phyloP scores from a whole-genome alignment of 208 protist genomes.

The Trypanosoma scelopori region DNA sequence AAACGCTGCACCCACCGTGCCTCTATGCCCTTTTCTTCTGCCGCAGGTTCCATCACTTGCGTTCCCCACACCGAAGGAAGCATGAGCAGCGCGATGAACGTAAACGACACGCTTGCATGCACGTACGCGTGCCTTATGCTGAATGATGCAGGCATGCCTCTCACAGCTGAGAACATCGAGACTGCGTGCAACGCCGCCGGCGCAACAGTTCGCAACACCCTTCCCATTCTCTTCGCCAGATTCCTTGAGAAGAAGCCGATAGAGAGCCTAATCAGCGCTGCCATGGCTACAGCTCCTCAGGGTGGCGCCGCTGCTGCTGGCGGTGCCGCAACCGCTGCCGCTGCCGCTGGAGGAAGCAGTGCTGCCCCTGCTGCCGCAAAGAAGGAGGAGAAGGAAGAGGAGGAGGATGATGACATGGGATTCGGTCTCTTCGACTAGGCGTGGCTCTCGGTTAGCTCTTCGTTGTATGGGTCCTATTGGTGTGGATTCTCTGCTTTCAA shows the following conservation, averaged over 20 bases:
- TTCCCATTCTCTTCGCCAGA: constrained; percentile 81
- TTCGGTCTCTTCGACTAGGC: constrained; percentile 38
- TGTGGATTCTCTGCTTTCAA: constrained; percentile 8
- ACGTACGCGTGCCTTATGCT: constrained; percentile 84
- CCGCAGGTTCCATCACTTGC: constrained; percentile 1
- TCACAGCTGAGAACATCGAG: constrained; percentile 76
- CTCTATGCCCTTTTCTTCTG: constrained; percentile 9
- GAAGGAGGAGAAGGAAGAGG: constrained; percentile 42
- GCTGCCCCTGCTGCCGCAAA: constrained; percentile 36
- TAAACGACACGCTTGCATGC: constrained; percentile 76
- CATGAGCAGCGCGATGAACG: constrained; percentile 51
- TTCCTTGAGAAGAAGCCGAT: constrained; percentile 85
- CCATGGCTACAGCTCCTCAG: constrained; percentile 42
- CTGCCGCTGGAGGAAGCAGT: constrained; percentile 31
- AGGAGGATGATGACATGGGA: constrained; percentile 80
- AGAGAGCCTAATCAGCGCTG: constrained; percentile 60
- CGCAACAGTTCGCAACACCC: constrained; percentile 62
- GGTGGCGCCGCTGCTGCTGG: constrained; percentile 40
- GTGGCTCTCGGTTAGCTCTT: not conserved
- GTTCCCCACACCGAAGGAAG: constrained; percentile 16
- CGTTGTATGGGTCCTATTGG: not conserved
- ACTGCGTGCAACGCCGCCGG: constrained; percentile 68
- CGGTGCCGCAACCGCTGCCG: constrained; percentile 35
- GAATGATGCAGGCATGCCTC: constrained; percentile 65
- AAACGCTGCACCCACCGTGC: not conserved